Base-by-base conservation (phyloP, 1,139 yeast species). In the Zygotorulaspora mrakii region DNA sequence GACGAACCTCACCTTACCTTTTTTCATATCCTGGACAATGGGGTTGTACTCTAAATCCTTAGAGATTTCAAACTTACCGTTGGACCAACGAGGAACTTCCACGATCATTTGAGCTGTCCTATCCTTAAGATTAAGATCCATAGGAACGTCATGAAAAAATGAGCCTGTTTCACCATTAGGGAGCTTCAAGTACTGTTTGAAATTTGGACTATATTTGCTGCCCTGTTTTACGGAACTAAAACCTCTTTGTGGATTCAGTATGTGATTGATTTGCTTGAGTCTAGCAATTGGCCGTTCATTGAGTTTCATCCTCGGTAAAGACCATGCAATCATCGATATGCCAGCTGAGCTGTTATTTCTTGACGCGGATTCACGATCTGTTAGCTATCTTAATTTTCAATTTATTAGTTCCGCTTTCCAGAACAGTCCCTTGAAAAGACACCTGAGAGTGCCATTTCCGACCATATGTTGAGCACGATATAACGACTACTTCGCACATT, bases 61-160 rank as follows among this genome's bases (percentile, higher is more conserved):
- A 57, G 82, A 76, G 57, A 91, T 85, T 68, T 89, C 96, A 69
- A 87, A 76, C 69, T 89, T 89, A 35, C 94, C 96, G 66, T 88
- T 89, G 48, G 94, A 77, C 94, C 95, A 87, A 61, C 96, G 78
- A 50, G 97, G 96, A 45, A 91, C 89, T 65, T 91, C 98, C 28
- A 87, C 94, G 41, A 91, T 73, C 88, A 91, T 87, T 67, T 84
- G 84, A 51, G 84, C 79, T 25, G 89, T 75, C 38, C 77, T 76
- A 52, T 70, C 70, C 46, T 71, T 76, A 50, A 70, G 70, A 62
- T 83, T 73, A 46, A 91, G 78, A 44, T 74, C 73, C 50, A 89
- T 68, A 30, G 96, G 96, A 34, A 89, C 73, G 63, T 91, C 98
- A 64, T 91, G 98, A 74, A 89, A 88, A 47, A 76, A 81, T 2